Base-by-base conservation (phyloP, 2,329 filamentous ascomycete genomes). In the Aspergillus versicolor region DNA sequence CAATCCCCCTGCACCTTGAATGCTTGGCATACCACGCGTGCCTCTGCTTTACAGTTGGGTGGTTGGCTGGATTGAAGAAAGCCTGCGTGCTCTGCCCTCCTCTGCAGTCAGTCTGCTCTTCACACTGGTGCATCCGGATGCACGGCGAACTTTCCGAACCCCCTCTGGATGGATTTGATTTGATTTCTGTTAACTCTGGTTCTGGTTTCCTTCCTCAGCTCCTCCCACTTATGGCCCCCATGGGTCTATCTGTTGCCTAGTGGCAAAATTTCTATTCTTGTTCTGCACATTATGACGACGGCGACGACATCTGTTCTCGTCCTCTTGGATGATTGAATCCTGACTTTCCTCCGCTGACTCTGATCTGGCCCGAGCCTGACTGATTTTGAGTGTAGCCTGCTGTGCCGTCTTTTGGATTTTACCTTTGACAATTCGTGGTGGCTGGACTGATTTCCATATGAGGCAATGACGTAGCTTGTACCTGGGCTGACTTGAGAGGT, bases 21-120 rank as follows among this genome's bases (percentile, higher is more conserved):
- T 60, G 57, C 58, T 62, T 62, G 60, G 60, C 60, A 54, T 49
- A 37, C 34, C 34, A 13, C n/a, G 8, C 7, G 17, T 43, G 41
- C 21, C 41, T 17, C 41, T 17, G 41, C 27, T 30, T 30, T 30
- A 9, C 27, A 30, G 27, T 30, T 30, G 27, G 27, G 8, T 30
- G 27, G 27, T 30, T 30, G 27, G 27, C 27, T 30, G 27, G 27
- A 30, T 30, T 30, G 27, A 30, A 30, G 27, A 11, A 30, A 30
- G 27, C 27, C 27, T 30, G 27, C 27, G 11, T 30, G 27, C 27
- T 30, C 27, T 30, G 27, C 27, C 27, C 27, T 30, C 9, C 9
- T 30, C 9, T 30, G 27, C 9, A 30, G 27, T 9, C 27, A 37
- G 34, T n/a, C 34, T 37, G 34, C 15, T 37, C 12, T 13, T 13